A percentile compares a stretch with the other conserved stretches of the same genome.
Evolutionary conservation across 163 green algal genomes (phyloP).

Genomic region (Picocystis sp.): DNA sequence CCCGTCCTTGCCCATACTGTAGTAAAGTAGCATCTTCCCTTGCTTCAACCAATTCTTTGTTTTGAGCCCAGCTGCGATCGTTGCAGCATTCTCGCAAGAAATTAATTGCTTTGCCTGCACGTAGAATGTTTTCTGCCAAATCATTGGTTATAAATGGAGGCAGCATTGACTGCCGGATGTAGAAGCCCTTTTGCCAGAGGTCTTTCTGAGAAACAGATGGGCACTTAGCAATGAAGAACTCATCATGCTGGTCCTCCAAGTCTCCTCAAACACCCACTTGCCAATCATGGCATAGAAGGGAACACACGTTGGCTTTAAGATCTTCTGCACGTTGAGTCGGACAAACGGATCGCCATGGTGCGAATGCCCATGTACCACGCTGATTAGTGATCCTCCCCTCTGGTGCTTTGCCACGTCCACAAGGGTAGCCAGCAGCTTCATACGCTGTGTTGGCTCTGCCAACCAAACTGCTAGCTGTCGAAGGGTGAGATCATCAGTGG

Average conservation of each 20-base stretch:
- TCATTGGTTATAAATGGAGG: constrained; percentile 21
- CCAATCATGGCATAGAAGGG: constrained; percentile 20
- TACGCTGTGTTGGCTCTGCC: constrained; percentile 39
- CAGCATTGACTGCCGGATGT: constrained; percentile 36
- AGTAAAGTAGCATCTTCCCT: constrained; percentile 1
- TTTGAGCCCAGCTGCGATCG: constrained; percentile 20
- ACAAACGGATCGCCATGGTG: constrained; percentile 47
- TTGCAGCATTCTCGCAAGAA: constrained; percentile 44
- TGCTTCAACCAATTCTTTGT: too few relatives aligned
- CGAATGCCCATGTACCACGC: constrained; percentile 30
- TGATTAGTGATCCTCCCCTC: constrained; percentile 38
- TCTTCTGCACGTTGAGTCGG: constrained; percentile 20
- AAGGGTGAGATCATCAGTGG: constrained; percentile 32
- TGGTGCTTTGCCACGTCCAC: constrained; percentile 20
- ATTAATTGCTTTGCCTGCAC: constrained; percentile 72
- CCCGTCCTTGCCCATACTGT: constrained; percentile 16
- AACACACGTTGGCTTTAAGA: constrained; percentile 36
- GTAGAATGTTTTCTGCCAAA: constrained; percentile 46
- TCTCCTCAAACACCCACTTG: constrained; percentile 63
- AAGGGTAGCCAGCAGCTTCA: constrained; percentile 46
- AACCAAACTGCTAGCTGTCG: constrained; percentile 53
- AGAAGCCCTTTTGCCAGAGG: constrained; percentile 31
- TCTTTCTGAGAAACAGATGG: constrained; percentile 19
- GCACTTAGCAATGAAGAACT: constrained; percentile 60
- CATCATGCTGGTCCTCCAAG: constrained; percentile 41